A percentile compares a stretch with the other conserved stretches of the same genome.
Evolutionary conservation across 495 filamentous ascomycete species (phyloP).

Genomic region (Trichoderma gamsii): DNA sequence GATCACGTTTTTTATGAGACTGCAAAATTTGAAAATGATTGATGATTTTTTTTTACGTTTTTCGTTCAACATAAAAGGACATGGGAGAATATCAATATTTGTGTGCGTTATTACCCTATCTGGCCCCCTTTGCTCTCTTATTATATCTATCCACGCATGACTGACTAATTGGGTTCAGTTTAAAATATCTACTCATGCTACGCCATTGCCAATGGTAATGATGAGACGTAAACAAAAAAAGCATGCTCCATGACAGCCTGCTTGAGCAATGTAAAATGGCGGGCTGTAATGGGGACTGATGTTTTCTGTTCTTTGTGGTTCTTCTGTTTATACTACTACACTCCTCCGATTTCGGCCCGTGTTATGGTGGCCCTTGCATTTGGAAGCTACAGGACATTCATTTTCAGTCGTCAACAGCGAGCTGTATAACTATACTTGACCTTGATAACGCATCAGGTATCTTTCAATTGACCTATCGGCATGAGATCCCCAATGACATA

Average conservation of each 20-base stretch:
- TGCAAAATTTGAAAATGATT: constrained; percentile 20
- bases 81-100: background rate
- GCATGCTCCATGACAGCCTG: background rate
- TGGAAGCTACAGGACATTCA: background rate
- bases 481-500: background rate
- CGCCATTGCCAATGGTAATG: background rate
- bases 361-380: constrained; percentile 4
- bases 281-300: background rate
- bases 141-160: background rate
- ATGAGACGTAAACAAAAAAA: constrained; percentile 15
- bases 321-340: background rate
- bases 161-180: background rate
- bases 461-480: constrained; percentile 1
- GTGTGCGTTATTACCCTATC: background rate
- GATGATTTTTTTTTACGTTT: constrained; percentile 16
- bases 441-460: background rate
- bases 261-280: background rate
- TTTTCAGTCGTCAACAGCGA: background rate
- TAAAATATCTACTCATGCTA: background rate
- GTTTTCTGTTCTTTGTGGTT: background rate
- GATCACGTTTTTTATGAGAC: constrained; percentile 16
- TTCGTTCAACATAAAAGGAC: constrained; percentile 12
- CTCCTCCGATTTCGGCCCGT: background rate
- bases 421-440: background rate
- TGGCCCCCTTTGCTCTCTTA: background rate